These are phyloP conservation scores for Chalaropsis thielavioides DNA, from an alignment of 2,329 filamentous ascomycete species.

Conservation along the genomic window DNA sequence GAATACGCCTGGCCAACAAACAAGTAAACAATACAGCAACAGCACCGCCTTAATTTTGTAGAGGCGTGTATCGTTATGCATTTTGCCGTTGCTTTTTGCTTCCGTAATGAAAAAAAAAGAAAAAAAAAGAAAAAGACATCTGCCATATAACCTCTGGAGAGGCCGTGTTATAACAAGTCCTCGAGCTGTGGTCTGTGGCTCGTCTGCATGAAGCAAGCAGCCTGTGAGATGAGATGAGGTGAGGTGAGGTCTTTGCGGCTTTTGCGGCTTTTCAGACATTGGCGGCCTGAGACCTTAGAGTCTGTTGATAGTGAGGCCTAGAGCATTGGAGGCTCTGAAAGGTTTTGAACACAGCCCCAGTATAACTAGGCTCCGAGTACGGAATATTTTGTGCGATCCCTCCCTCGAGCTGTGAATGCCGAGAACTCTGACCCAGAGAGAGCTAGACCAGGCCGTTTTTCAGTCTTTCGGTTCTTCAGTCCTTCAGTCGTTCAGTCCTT, in stretches of 20 bases:
- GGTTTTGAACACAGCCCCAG: not conserved
- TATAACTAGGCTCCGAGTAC: not conserved
- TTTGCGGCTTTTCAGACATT: not conserved
- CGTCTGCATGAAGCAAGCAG: not conserved
- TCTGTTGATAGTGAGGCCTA: too few relatives aligned
- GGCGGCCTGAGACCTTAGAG: not conserved
- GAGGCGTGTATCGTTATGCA: not conserved
- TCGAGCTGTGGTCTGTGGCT: not conserved
- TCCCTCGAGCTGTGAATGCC: not conserved
- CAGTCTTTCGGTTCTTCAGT: not conserved
- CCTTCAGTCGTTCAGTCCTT: not conserved
- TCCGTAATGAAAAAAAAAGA: not conserved
- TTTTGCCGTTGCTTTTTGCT: not conserved
- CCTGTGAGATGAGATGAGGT: too few relatives aligned
- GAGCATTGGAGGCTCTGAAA: too few relatives aligned
- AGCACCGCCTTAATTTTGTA: too few relatives aligned
- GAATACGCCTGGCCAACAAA: not conserved
- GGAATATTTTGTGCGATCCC: not conserved
- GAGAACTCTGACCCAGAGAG: not conserved
- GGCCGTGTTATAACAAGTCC: not conserved
- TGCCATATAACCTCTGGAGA: not conserved
- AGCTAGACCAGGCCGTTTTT: not conserved
- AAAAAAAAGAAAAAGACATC: not conserved
- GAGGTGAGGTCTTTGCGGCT: not conserved
- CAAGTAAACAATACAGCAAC: not conserved